Conservation (phyloP, 2,329 filamentous ascomycete genomes). For the Xylariaceae sp. region DNA sequence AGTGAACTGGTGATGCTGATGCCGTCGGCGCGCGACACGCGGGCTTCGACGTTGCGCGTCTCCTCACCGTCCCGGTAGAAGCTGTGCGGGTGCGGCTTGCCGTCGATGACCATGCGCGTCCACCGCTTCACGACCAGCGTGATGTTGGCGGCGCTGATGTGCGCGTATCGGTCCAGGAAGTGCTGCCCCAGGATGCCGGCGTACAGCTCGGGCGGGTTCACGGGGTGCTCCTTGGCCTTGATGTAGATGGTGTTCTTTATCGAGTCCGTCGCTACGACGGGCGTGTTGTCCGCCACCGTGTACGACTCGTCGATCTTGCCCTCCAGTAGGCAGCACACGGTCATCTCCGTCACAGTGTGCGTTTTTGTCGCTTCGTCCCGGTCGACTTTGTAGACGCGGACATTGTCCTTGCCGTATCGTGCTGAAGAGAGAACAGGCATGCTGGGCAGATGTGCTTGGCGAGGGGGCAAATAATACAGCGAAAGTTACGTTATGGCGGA, state of each 20-base stretch:
- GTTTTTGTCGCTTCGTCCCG: constrained; percentile 76
- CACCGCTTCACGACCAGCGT: constrained; percentile 86
- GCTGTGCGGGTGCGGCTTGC: constrained; percentile 91
- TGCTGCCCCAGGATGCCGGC: constrained; percentile 84
- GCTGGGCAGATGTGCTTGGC: constrained; percentile 24
- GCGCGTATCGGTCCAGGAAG: constrained; percentile 85
- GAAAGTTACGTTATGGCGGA: neutral
- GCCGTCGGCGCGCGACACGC: constrained; percentile 70
- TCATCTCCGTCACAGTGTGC: constrained; percentile 94
- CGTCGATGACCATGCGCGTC: constrained; percentile 87
- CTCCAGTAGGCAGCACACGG: constrained; percentile 89
- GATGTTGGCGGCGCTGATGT: constrained; percentile 86
- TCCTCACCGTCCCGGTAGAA: constrained; percentile 92
- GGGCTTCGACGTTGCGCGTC: constrained; percentile 81
- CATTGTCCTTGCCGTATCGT: constrained; percentile 94
- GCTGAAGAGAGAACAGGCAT: constrained; percentile 69
- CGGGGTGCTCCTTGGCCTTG: constrained; percentile 89
- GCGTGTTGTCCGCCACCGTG: constrained; percentile 91
- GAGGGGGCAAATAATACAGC: neutral
- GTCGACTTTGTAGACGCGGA: constrained; percentile 95
- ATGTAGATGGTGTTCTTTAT: constrained; percentile 99
- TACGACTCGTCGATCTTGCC: constrained; percentile 91
- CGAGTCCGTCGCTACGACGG: constrained; percentile 94
- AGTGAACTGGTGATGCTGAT: constrained; percentile 81
- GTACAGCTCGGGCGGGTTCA: constrained; percentile 92